Evolutionary conservation across 805 yeast genomes (phyloP).

Genomic region (Saturnispora zaruensis): DNA sequence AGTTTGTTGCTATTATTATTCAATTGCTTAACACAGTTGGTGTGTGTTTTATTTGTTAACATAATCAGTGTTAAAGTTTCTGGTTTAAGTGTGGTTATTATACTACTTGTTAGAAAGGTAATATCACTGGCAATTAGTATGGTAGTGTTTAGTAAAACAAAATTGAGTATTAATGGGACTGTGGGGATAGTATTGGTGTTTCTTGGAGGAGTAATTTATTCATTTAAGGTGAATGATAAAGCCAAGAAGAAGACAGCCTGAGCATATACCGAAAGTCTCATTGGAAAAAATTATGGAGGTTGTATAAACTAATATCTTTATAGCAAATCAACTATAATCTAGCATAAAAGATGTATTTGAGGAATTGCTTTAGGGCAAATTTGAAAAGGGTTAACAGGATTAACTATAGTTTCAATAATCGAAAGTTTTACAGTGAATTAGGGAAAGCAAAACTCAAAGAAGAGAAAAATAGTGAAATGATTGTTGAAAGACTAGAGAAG

Average conservation of each 20-base stretch:
- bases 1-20: slow-evolving; percentile 23
- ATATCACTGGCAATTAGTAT: slow-evolving; percentile 51
- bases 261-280: not conserved
- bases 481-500: not conserved
- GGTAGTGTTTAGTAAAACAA: slow-evolving; percentile 38
- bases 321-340: too few species aligned
- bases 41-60: slow-evolving; percentile 65
- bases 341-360: not conserved
- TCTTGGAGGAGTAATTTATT: not conserved
- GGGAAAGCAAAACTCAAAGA: not conserved
- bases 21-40: slow-evolving; percentile 46
- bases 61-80: slow-evolving; percentile 45
- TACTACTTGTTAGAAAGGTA: slow-evolving; percentile 53
- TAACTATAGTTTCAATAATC: not conserved
- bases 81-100: slow-evolving; percentile 58
- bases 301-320: too few species aligned
- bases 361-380: not conserved
- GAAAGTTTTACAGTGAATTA: not conserved
- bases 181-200: slow-evolving; percentile 35
- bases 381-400: not conserved
- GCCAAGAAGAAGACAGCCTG: not conserved
- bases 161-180: slow-evolving; percentile 30
- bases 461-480: not conserved
- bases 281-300: not conserved
- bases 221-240: not conserved